Percentiles rank a stretch among this genome's conserved stretches.
phyloP scores from a whole-genome alignment of 1,284 basidiomycete genomes.

The Naganishia liquefaciens region DNA sequence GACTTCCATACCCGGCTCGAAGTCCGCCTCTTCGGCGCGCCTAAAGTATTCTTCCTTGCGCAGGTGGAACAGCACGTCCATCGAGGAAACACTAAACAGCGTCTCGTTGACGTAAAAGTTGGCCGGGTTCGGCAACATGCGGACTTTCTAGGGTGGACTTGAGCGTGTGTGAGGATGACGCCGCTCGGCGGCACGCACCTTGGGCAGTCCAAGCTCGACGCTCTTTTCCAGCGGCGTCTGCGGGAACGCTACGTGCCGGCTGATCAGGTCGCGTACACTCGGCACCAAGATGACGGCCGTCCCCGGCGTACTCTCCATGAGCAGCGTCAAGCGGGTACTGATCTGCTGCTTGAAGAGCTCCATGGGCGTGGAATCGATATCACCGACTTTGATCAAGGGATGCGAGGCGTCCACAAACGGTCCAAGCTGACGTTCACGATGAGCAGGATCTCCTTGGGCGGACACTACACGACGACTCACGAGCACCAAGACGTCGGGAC shows the following conservation, averaged over 20 bases:
- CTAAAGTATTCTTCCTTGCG: conserved; percentile 79
- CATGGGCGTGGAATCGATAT: conserved; percentile 65
- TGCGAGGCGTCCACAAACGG: conserved; percentile 84
- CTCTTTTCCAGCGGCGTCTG: conserved; percentile 69
- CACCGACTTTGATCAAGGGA: conserved; percentile 69
- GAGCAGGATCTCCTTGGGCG: not conserved
- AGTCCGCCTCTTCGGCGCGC: conserved; percentile 66
- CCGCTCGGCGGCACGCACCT: conserved; percentile 42
- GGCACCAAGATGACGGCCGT: conserved; percentile 78
- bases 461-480: conserved; percentile 61
- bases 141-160: conserved; percentile 68
- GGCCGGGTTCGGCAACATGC: conserved; percentile 81
- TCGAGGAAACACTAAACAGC: conserved; percentile 72
- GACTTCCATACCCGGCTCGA: conserved; percentile 47
- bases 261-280: conserved; percentile 76
- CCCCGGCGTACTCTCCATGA: conserved; percentile 65
- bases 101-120: conserved; percentile 82
- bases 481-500: conserved; percentile 76
- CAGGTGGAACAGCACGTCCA: conserved; percentile 86
- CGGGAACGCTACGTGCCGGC: conserved; percentile 79
- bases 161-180: conserved; percentile 11
- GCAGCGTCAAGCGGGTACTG: conserved; percentile 61
- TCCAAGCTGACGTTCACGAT: conserved; percentile 67
- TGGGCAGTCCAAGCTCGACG: conserved; percentile 50
- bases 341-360: conserved; percentile 74